Percentiles rank a stretch among this genome's conserved stretches.
These are phyloP conservation scores for Ophioceras dolichostomum DNA, from an alignment of 2,329 filamentous ascomycete genomes.

Conservation along the genomic window DNA sequence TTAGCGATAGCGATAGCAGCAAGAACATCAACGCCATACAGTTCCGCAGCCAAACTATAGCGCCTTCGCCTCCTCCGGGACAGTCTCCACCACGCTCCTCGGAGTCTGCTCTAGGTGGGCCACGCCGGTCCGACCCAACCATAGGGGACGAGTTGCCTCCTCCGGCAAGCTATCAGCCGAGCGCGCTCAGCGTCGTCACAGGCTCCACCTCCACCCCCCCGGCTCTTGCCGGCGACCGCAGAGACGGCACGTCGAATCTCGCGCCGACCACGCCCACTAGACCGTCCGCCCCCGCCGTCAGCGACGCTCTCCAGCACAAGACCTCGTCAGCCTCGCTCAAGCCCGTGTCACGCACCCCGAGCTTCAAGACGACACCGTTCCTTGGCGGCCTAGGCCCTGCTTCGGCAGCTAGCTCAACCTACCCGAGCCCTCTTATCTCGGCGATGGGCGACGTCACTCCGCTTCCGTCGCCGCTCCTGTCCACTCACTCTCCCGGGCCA, in stretches of 20 bases:
- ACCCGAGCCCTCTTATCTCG: conserved; percentile 62
- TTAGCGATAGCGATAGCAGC: not conserved
- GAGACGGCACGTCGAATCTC: conserved; percentile 8
- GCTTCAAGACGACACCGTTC: conserved; percentile 41
- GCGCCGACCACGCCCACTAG: conserved; percentile 11
- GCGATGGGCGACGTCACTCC: conserved; percentile 72
- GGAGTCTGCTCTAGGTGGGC: conserved; percentile 4
- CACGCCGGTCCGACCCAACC: conserved; percentile 2
- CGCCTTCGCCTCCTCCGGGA: conserved; percentile 15
- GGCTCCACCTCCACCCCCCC: not conserved
- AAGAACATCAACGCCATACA: conserved; percentile 8
- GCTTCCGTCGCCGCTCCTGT: conserved; percentile 61
- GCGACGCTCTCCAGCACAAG: conserved; percentile 27
- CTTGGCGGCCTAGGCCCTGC: conserved; percentile 32
- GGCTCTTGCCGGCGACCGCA: conserved; percentile 6
- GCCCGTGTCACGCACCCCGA: conserved; percentile 46
- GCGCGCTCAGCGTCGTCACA: conserved; percentile 2
- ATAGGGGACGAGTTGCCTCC: not conserved
- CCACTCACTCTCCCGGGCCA: conserved; percentile 51
- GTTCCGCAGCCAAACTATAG: conserved; percentile 16
- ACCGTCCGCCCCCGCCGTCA: conserved; percentile 10
- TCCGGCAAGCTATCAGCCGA: conserved; percentile 1
- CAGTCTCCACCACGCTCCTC: conserved; percentile 8
- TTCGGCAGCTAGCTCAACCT: conserved; percentile 50
- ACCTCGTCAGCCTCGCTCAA: conserved; percentile 31